Evolutionary conservation across 305 asterid genomes (phyloP).

Genomic region (Fraxinus floribunda): DNA sequence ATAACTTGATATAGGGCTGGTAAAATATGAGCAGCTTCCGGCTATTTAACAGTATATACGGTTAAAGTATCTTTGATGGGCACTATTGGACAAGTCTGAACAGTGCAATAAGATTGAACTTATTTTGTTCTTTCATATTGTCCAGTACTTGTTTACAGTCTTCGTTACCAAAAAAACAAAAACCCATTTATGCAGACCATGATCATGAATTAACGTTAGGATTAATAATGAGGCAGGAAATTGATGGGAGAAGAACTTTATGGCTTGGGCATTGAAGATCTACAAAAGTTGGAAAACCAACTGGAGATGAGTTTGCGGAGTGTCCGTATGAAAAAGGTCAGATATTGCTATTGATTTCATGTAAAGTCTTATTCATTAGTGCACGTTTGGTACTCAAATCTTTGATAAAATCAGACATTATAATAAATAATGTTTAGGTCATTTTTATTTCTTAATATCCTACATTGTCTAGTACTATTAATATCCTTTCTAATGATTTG

Average conservation of each 20-base stretch:
- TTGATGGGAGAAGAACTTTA: slow-evolving; percentile 70
- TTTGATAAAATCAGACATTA: neutral
- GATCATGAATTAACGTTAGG: neutral
- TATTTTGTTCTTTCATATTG: too few species aligned
- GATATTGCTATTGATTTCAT: neutral
- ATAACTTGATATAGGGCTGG: too few species aligned
- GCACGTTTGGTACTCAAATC: neutral
- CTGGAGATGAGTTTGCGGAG: slow-evolving; percentile 57
- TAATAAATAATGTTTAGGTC: neutral
- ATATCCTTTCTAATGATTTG: neutral
- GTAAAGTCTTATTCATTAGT: neutral
- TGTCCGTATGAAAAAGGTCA: slow-evolving; percentile 56
- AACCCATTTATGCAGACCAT: neutral
- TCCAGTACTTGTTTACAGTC: too few species aligned
- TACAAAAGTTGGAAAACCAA: slow-evolving; percentile 59
- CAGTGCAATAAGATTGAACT: too few species aligned
- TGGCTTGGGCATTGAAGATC: slow-evolving; percentile 59
- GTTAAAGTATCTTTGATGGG: too few species aligned
- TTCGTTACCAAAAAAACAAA: too few species aligned
- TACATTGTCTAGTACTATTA: neutral
- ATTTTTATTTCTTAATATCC: neutral
- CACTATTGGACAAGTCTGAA: too few species aligned
- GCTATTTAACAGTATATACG: too few species aligned
- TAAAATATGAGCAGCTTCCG: too few species aligned
- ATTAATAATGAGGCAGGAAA: slow-evolving; percentile 38